Conservation (phyloP, 2,329 filamentous ascomycete genomes). For the Neonectria coccinea region DNA sequence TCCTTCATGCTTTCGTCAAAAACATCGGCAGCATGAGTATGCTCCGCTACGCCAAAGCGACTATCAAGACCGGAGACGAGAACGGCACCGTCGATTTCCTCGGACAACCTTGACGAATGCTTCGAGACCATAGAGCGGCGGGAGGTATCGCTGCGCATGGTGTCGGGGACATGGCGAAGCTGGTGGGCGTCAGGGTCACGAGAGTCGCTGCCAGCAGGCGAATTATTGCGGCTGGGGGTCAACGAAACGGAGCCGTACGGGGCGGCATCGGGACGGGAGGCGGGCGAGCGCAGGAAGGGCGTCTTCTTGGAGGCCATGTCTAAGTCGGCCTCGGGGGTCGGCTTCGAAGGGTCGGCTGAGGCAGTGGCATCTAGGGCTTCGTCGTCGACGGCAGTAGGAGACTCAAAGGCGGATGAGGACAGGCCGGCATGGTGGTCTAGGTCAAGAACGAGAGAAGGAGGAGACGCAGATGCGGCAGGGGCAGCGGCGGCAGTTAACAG, state of each 20-base stretch:
- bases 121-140: constrained; percentile 48
- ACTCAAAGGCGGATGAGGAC: constrained; percentile 23
- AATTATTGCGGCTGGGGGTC: constrained; percentile 51
- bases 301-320: constrained; percentile 53
- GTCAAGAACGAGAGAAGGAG: constrained; percentile 26
- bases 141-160: constrained; percentile 49
- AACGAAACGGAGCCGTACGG: constrained; percentile 55
- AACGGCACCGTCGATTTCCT: constrained; percentile 63
- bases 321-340: constrained; percentile 34
- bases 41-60: constrained; percentile 64
- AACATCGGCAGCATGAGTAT: constrained; percentile 59
- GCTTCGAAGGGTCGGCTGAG: constrained; percentile 30
- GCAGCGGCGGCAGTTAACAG: constrained; percentile 39
- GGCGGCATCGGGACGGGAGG: constrained; percentile 46
- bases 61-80: constrained; percentile 66
- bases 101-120: constrained; percentile 55
- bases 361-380: constrained; percentile 47
- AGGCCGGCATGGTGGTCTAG: constrained; percentile 32
- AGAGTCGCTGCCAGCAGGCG: constrained; percentile 52
- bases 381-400: constrained; percentile 19
- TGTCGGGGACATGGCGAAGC: constrained; percentile 51
- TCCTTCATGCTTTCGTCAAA: constrained; percentile 57
- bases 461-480: constrained; percentile 24
- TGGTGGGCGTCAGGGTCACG: constrained; percentile 48
- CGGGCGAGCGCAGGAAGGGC: constrained; percentile 50